Evolutionary conservation across 192 early-diverging fungal genomes (phyloP), one percentile per base, ranked within the genome.

Genomic region (Linnemannia zychae): DNA sequence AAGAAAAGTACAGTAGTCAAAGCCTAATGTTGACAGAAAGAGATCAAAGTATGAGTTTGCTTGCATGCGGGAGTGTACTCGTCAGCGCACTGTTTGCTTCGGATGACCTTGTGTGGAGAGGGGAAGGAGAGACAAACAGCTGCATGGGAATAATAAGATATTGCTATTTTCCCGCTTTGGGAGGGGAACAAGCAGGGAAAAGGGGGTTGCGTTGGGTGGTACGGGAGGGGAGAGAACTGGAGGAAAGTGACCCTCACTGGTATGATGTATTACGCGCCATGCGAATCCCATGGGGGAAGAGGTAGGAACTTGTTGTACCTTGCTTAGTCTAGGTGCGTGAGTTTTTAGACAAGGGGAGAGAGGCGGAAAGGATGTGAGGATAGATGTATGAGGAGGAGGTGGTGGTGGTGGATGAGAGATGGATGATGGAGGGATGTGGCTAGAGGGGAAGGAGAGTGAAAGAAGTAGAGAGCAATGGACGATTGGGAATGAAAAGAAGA

Each of bases 51-150:
- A 31, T 63, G 57, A 63, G 57, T 33, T 63, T 44, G 40, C 9
- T 44, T 6, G 9, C 11, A 11, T 24, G 22, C 22, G n/a, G n/a
- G n/a, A 0, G 53, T 3, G 28, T 15, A 12, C 24, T 31, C n/a
- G 22, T 11, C 22, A 40, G 1, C 13, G 15, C 17, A 7, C 33
- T 40, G 31, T 47, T 63, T 31, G 24, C 31, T 63, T 63, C 57
- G 57, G 57, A 63, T 63, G 57, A 63, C 33, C 33, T 69, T 69
- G 7, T 40, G 67, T 63, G 57, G 57, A 63, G 57, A 31, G 28
- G 16, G 48, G 48, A 49, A 15, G 5, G 48, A 49, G 48, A 2
- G 13, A 49, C 9, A 17, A 15, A 11, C 40, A 44, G 9, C 48
- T 33, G 57, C 24, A 24, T 60, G 53, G 5, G 2, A 22, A 17